phyloP scores from a whole-genome alignment of 768 basidiomycete species.

The Leccinum sublutescens region DNA sequence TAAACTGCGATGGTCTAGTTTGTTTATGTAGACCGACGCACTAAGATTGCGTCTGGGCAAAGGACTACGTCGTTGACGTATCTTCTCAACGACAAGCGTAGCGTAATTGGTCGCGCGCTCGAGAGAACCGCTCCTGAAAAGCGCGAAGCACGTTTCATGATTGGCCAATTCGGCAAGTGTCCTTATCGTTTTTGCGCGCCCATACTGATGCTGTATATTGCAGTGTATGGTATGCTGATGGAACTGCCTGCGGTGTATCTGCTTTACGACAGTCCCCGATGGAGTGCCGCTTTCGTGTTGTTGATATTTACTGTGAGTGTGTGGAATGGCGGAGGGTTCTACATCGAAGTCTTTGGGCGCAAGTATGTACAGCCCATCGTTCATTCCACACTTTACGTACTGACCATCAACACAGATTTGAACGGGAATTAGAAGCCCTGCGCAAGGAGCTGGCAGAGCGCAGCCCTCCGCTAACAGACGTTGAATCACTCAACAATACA shows the following conservation, averaged over 20 bases:
- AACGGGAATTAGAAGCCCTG: conserved; percentile 85
- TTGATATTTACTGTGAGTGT: conserved; percentile 82
- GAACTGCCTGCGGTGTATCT: conserved; percentile 83
- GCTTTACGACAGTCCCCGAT: conserved; percentile 75
- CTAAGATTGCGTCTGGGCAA: conserved; percentile 89
- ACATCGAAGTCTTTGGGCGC: conserved; percentile 95
- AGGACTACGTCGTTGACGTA: conserved; percentile 88
- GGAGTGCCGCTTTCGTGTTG: conserved; percentile 77
- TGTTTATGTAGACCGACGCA: conserved; percentile 81
- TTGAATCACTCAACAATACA: conserved; percentile 39
- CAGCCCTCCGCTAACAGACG: conserved; percentile 51
- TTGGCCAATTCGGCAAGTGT: conserved; percentile 72
- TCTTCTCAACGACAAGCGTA: conserved; percentile 84
- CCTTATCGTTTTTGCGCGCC: background rate
- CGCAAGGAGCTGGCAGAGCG: conserved; percentile 85
- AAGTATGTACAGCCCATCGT: conserved; percentile 58
- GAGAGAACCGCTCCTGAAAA: conserved; percentile 56
- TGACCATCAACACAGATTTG: conserved; percentile 58
- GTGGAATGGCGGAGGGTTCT: conserved; percentile 96
- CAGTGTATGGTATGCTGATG: conserved; percentile 83
- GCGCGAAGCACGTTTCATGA: conserved; percentile 76
- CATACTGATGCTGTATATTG: conserved; percentile 7
- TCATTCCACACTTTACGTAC: background rate
- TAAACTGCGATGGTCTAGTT: conserved; percentile 45
- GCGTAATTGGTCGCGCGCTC: conserved; percentile 74